Evolutionary conservation across 176 grass and related monocot genomes (phyloP).

Genomic region (Eragrostis nindensis): DNA sequence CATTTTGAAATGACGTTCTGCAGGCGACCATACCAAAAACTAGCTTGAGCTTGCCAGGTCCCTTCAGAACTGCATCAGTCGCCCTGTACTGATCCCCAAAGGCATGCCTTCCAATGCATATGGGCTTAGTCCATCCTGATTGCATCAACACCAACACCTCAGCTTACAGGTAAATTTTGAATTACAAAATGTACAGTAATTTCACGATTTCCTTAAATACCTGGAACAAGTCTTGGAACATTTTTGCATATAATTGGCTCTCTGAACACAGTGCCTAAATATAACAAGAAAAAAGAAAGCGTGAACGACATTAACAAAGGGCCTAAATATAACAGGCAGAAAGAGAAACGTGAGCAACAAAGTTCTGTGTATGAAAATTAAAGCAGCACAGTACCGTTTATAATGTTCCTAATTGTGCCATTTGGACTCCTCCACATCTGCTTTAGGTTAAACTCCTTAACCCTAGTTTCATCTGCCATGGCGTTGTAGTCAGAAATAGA

Average conservation of each 20-base stretch:
- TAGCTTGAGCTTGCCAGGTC: constrained; percentile 96
- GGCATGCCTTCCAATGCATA: constrained; percentile 99
- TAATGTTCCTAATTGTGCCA: constrained; percentile 96
- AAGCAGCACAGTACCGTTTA: constrained; percentile 64
- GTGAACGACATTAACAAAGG: constrained; percentile 72
- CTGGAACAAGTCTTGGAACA: constrained; percentile 88
- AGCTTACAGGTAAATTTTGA: constrained; percentile 31
- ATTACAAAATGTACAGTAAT: constrained; percentile 12
- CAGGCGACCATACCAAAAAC: constrained; percentile 76
- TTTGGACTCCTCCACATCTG: constrained; percentile 96
- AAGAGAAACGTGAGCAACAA: constrained; percentile 35
- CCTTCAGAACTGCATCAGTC: constrained; percentile 92
- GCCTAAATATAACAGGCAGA: constrained; percentile 49
- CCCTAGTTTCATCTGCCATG: constrained; percentile 69
- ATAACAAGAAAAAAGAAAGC: constrained; percentile 13
- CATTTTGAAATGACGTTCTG: not conserved
- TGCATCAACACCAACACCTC: constrained; percentile 25
- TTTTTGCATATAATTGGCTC: constrained; percentile 98
- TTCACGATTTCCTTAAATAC: constrained; percentile 50
- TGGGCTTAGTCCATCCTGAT: constrained; percentile 97
- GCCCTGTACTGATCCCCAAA: constrained; percentile 98
- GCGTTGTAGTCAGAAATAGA: constrained; percentile 35
- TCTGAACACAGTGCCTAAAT: constrained; percentile 93
- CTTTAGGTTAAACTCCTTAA: constrained; percentile 93
- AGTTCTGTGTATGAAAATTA: constrained; percentile 28